A percentile compares a stretch with the other conserved stretches of the same genome.
These are phyloP conservation scores for Plantago elongata DNA, from an alignment of 257 asterid genomes.

Conservation along the genomic window DNA sequence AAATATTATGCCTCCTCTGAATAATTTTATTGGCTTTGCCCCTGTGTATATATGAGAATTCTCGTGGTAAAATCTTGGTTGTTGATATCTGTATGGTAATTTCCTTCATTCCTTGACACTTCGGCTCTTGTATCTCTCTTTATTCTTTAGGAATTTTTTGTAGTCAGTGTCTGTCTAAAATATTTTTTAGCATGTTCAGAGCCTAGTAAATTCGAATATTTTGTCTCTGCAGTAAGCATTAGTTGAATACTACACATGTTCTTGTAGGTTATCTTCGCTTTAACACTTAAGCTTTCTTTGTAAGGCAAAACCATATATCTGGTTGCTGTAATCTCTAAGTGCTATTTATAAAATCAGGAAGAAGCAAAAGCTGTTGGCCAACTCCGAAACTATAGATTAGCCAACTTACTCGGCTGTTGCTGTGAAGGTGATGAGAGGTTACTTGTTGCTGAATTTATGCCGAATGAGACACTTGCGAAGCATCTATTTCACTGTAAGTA, in stretches of 20 bases:
- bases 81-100: no score
- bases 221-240: no score
- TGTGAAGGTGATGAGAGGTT: constrained; percentile 96
- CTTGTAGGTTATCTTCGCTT: no score
- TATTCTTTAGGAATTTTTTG: neutral
- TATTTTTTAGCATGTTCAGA: neutral
- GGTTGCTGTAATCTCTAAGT: constrained; percentile 6
- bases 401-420: constrained; percentile 91
- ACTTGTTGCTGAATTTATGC: constrained; percentile 94
- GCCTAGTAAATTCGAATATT: neutral
- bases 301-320: neutral
- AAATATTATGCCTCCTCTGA: no score
- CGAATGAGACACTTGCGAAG: constrained; percentile 92
- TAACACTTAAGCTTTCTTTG: constrained; percentile 2
- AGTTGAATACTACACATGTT: no score
- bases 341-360: constrained; percentile 45
- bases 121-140: no score
- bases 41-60: neutral
- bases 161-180: constrained; percentile 5
- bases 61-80: no score
- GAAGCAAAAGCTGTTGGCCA: constrained; percentile 94
- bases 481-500: constrained; percentile 95
- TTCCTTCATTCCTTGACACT: no score
- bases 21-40: no score
- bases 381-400: constrained; percentile 72